Percentiles rank a stretch among this genome's conserved stretches.
Conservation (phyloP, 2,329 filamentous ascomycete genomes). For the Colletotrichum plurivorum region DNA sequence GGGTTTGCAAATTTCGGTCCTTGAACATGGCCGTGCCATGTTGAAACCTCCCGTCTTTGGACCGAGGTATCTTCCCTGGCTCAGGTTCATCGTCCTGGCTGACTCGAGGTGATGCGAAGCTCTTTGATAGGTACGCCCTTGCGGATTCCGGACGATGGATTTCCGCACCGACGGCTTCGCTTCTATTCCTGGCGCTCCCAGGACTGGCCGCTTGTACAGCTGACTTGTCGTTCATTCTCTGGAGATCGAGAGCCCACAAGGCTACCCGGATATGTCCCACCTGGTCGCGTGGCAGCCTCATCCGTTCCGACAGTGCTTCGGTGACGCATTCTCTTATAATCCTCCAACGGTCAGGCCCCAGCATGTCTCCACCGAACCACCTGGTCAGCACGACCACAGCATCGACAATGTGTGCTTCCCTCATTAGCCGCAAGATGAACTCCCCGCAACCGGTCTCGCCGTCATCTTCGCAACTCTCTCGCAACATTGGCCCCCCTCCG, state of each 20-base stretch:
- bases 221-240: conserved; percentile 61
- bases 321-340: conserved; percentile 72
- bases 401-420: conserved; percentile 64
- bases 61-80: not conserved
- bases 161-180: conserved; percentile 69
- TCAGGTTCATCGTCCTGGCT: not conserved
- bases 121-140: conserved; percentile 68
- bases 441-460: conserved; percentile 73
- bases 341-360: conserved; percentile 74
- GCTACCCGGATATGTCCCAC: conserved; percentile 60
- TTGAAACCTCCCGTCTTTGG: conserved; percentile 38
- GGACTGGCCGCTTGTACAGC: conserved; percentile 43
- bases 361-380: conserved; percentile 74
- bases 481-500: conserved; percentile 44
- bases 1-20: conserved; percentile 76
- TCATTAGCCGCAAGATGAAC: conserved; percentile 68
- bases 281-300: conserved; percentile 50
- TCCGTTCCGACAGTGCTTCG: conserved; percentile 67
- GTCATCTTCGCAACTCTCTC: conserved; percentile 71
- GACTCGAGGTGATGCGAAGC: conserved; percentile 59
- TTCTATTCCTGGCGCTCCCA: conserved; percentile 42
- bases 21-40: conserved; percentile 50
- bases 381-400: conserved; percentile 71
- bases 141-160: conserved; percentile 83
- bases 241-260: conserved; percentile 72